phyloP scores from a whole-genome alignment of 768 basidiomycete genomes.

The Lactarius indigo region DNA sequence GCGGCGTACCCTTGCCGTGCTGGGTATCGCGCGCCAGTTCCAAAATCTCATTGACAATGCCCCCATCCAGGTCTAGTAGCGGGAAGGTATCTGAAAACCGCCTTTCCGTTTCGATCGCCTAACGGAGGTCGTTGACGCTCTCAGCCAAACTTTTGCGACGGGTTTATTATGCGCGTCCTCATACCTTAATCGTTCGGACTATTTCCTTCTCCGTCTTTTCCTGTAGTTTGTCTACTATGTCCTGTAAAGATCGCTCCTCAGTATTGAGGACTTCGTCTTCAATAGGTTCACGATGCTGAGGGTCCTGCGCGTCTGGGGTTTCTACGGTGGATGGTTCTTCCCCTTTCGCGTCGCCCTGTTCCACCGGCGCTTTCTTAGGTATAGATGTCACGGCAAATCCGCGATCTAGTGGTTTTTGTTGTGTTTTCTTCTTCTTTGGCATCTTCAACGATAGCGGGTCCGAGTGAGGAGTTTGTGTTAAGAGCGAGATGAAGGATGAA shows the following conservation, averaged over 20 bases:
- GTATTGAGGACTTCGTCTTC: conserved; percentile 32
- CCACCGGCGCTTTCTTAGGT: conserved; percentile 61
- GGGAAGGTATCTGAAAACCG: conserved; percentile 64
- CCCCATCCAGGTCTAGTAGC: conserved; percentile 57
- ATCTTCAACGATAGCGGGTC: conserved; percentile 35
- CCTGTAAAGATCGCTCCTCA: conserved; percentile 61
- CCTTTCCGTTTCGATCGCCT: conserved; percentile 83
- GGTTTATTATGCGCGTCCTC: conserved; percentile 9
- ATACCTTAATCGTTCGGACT: conserved; percentile 63
- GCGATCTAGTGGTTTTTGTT: conserved; percentile 67
- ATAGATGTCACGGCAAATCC: conserved; percentile 82
- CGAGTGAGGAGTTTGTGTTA: background rate
- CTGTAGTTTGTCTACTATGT: conserved; percentile 74
- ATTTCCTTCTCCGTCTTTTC: conserved; percentile 90
- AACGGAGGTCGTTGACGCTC: background rate
- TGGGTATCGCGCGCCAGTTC: conserved; percentile 37
- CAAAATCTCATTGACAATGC: conserved; percentile 57
- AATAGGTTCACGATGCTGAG: background rate
- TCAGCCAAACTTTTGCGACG: background rate
- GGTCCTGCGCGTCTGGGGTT: background rate
- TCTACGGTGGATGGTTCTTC: background rate
- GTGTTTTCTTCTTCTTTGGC: conserved; percentile 85
- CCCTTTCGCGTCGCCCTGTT: conserved; percentile 21
- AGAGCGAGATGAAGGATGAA: background rate
- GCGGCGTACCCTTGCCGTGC: conserved; percentile 29